Evolutionary conservation across 306 rosid genomes (phyloP).

Genomic region (Malus orientalis): DNA sequence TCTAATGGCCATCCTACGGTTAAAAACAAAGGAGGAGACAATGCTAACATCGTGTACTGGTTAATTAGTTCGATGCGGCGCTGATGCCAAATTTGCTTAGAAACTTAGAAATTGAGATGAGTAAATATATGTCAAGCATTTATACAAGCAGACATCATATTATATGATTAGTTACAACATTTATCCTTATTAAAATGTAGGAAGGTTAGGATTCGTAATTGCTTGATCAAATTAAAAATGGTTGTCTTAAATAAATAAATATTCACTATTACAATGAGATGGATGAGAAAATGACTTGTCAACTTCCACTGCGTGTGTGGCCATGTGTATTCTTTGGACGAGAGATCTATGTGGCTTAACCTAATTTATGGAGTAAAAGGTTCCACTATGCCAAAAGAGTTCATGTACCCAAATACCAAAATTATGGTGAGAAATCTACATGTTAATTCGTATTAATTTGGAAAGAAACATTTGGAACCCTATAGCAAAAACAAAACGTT

Average conservation of each 20-base stretch:
- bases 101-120: neutral
- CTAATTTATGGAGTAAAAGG: neutral
- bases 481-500: too few relatives aligned
- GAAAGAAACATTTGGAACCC: too few relatives aligned
- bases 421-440: too few relatives aligned
- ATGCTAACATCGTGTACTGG: slow-evolving; percentile 12
- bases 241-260: neutral
- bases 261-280: neutral
- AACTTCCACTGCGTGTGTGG: neutral
- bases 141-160: neutral
- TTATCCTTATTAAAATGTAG: neutral
- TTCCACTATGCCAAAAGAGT: too few relatives aligned
- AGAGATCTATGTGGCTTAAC: neutral
- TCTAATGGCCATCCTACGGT: slow-evolving; percentile 21
- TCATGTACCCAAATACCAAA: too few relatives aligned
- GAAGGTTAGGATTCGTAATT: neutral
- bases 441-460: too few relatives aligned
- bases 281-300: neutral
- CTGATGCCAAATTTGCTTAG: neutral
- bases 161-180: neutral
- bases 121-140: neutral
- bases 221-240: neutral
- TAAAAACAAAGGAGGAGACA: slow-evolving; percentile 26
- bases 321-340: neutral
- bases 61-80: neutral